Evolutionary conservation across 2,329 filamentous ascomycete species (phyloP).

Genomic region (Fusarium sarcochroum): DNA sequence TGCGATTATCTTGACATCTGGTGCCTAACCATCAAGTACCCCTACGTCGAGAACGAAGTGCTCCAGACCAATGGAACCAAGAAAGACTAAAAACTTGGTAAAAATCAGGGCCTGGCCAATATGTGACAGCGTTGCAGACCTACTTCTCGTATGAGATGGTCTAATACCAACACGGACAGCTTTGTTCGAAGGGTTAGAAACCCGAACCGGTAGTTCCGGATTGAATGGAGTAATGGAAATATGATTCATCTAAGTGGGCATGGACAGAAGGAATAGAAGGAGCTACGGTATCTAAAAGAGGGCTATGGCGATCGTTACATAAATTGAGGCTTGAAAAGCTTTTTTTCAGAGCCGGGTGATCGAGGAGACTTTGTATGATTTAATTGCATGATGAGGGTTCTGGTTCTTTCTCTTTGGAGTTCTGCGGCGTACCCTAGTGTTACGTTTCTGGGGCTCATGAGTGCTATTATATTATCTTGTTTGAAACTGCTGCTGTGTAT

Average conservation of each 20-base stretch:
- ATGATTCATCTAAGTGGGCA: neutral
- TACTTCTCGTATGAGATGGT: neutral
- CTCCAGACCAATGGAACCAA: constrained; percentile 52
- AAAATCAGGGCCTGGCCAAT: neutral
- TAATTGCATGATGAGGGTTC: constrained; percentile 22
- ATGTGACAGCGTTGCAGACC: neutral
- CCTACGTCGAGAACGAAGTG: constrained; percentile 62
- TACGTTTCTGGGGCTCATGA: constrained; percentile 1
- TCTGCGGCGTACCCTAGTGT: constrained; percentile 29
- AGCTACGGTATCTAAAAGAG: constrained; percentile 21
- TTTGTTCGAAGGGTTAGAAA: neutral
- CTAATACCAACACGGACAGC: neutral
- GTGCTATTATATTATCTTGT: constrained; percentile 3
- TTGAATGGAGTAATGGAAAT: constrained; percentile 7
- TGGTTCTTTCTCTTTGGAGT: constrained; percentile 28
- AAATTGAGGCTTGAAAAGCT: constrained; percentile 9
- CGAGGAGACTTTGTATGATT: constrained; percentile 29
- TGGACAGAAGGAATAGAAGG: neutral
- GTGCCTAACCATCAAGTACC: constrained; percentile 97
- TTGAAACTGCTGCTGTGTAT: neutral
- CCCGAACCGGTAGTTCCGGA: neutral
- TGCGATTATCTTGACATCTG: constrained; percentile 99
- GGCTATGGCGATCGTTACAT: constrained; percentile 18
- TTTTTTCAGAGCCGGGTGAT: constrained; percentile 5
- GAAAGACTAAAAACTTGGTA: constrained; percentile 53